Base-by-base conservation (phyloP, 495 filamentous ascomycete genomes). In the Rostrohypoxylon terebratum region DNA sequence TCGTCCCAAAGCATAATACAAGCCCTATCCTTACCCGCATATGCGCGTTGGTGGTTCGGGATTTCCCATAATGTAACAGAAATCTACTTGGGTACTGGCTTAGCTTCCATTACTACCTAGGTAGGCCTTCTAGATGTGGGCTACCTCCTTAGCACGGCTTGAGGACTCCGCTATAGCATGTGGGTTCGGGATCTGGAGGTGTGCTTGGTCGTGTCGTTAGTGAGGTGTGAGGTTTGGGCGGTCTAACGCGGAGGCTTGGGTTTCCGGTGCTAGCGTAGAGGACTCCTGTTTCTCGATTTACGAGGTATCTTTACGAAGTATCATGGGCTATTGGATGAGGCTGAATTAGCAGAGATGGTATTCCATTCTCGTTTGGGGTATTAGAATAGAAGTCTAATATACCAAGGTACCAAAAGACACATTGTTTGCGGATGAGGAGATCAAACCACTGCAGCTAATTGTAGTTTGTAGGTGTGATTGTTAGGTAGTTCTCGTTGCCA, bases 61-160 rank as follows among this genome's bases (percentile, higher is more conserved):
- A n/a, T 23, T 53, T 53, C 48, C 23, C 23, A 53, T 53, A n/a
- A 31, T 53, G 48, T 31, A 53, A 53, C 21, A 53, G 48, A 53
- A 53, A 28, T 8, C 48, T 8, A 13, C 4, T 31, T 13, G 5
- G 28, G 3, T 28, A 28, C 28, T 28, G 3, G 28, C 6, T 25
- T 20, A 20, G n/a, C 42, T 45, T 45, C 42, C 42, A 45, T 45
- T 9, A 18, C n/a, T n/a, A n/a, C n/a, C n/a, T n/a, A n/a, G n/a
- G n/a, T n/a, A n/a, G n/a, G 42, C n/a, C 42, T 45, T 45, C 42
- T 45, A 45, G 42, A 45, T 16, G n/a, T 4, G 16, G 16, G 16
- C 42, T 18, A 18, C 16, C 14, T 42, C 44, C 13, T 48, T 20
- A 16, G 47, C 13, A 23, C 4, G 18, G 9, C 42, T 20, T 16